Conservation (phyloP, 1,139 yeast species). For the Kluyveromyces sp. region DNA sequence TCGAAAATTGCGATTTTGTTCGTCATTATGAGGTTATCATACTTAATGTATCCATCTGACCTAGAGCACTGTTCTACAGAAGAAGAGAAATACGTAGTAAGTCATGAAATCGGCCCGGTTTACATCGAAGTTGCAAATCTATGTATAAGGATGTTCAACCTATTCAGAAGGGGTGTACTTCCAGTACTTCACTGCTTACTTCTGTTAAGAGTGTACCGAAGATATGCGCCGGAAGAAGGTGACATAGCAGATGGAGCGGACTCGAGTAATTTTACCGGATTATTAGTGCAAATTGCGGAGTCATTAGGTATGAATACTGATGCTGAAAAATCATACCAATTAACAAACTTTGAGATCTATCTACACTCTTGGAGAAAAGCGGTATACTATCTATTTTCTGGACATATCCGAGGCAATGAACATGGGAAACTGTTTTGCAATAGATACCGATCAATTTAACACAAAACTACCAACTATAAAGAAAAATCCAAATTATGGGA, state of each 20-base stretch:
- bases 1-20: slow-evolving; percentile 40
- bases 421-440: slow-evolving; percentile 37
- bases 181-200: slow-evolving; percentile 45
- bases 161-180: slow-evolving; percentile 41
- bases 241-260: slow-evolving; percentile 45
- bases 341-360: slow-evolving; percentile 28
- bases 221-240: slow-evolving; percentile 46
- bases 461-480: slow-evolving; percentile 32
- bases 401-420: slow-evolving; percentile 34
- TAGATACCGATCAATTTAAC: slow-evolving; percentile 33
- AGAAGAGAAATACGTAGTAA: slow-evolving; percentile 38
- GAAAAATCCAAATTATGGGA: slow-evolving; percentile 8
- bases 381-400: slow-evolving; percentile 40
- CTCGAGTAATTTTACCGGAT: slow-evolving; percentile 38
- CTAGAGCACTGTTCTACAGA: slow-evolving; percentile 12
- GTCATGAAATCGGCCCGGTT: slow-evolving; percentile 42
- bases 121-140: slow-evolving; percentile 42
- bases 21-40: slow-evolving; percentile 37
- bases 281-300: slow-evolving; percentile 42
- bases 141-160: slow-evolving; percentile 46
- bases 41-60: slow-evolving; percentile 23
- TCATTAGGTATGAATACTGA: slow-evolving; percentile 49
- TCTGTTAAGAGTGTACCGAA: slow-evolving; percentile 39
- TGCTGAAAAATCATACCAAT: slow-evolving; percentile 34
- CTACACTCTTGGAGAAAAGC: slow-evolving; percentile 40